Conservation (phyloP, 2,329 filamentous ascomycete genomes). For the Volutella citrinella region DNA sequence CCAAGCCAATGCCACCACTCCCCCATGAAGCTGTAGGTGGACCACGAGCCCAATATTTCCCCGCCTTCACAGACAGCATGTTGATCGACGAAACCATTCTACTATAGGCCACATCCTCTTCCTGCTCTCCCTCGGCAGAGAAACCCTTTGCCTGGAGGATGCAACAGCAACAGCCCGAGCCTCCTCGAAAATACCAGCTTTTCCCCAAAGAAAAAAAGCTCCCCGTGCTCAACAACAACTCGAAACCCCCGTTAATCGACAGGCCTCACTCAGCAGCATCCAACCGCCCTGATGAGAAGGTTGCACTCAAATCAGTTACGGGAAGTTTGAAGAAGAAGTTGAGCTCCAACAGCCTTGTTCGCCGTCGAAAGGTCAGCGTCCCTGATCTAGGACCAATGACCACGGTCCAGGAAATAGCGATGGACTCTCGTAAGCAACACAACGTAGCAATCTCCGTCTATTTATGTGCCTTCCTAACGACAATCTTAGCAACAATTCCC, state of each 20-base stretch:
- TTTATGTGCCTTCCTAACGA: too few species aligned
- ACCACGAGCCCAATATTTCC: too few species aligned
- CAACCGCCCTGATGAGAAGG: too few species aligned
- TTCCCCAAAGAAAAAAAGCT: conserved; percentile 54
- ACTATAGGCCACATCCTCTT: conserved; percentile 4
- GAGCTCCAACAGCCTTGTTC: conserved; percentile 55
- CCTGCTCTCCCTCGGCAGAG: conserved; percentile 33
- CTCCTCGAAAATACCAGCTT: conserved; percentile 55
- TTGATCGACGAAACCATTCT: too few species aligned
- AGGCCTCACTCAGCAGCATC: conserved; percentile 45
- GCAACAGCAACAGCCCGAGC: conserved; percentile 55
- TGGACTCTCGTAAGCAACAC: conserved; percentile 64
- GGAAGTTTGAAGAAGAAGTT: conserved; percentile 49
- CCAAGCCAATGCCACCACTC: conserved; percentile 44
- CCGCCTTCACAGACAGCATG: too few species aligned
- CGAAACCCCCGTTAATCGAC: conserved; percentile 50
- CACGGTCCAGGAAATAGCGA: conserved; percentile 62
- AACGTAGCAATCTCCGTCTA: too few species aligned
- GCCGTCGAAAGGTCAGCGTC: conserved; percentile 62
- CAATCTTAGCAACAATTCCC: conserved; percentile 68
- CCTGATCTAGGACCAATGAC: conserved; percentile 66
- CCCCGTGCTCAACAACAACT: conserved; percentile 37
- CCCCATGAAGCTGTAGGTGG: conserved; percentile 43
- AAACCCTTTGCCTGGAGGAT: conserved; percentile 58
- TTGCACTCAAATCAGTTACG: too few species aligned